phyloP scores from a whole-genome alignment of 768 basidiomycete species.

The Phanerochaete carnosa region DNA sequence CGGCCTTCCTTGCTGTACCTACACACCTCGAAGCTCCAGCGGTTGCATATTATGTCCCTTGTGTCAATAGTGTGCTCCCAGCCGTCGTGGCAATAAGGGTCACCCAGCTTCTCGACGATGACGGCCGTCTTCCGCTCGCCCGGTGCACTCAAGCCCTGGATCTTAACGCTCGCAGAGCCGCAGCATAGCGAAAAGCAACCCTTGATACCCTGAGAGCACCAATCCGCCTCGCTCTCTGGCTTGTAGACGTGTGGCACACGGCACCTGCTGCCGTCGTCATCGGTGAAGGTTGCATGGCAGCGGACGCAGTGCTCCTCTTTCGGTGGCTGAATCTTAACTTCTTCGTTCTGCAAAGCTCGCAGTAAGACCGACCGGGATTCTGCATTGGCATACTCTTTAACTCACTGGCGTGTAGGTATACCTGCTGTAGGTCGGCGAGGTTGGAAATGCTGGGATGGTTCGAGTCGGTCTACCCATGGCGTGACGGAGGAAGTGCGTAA shows the following conservation, averaged over 20 bases:
- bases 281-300: background rate
- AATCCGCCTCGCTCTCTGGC: background rate
- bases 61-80: background rate
- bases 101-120: too few species aligned
- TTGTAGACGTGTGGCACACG: background rate
- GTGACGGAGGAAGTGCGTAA: conserved; percentile 11
- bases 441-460: background rate
- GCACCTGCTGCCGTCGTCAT: background rate
- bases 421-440: background rate
- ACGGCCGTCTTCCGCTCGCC: too few species aligned
- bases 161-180: background rate
- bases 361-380: background rate
- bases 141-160: background rate
- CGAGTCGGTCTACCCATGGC: background rate
- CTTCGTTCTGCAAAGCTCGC: background rate
- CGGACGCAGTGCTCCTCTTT: background rate
- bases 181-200: background rate
- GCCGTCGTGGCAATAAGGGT: background rate
- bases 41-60: background rate
- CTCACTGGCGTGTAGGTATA: background rate
- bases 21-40: background rate
- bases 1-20: background rate
- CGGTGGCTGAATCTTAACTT: background rate
- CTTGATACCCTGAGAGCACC: background rate
- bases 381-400: background rate